Base-by-base conservation (phyloP, 164 flowering plant species). In the Houttuynia cordata region DNA sequence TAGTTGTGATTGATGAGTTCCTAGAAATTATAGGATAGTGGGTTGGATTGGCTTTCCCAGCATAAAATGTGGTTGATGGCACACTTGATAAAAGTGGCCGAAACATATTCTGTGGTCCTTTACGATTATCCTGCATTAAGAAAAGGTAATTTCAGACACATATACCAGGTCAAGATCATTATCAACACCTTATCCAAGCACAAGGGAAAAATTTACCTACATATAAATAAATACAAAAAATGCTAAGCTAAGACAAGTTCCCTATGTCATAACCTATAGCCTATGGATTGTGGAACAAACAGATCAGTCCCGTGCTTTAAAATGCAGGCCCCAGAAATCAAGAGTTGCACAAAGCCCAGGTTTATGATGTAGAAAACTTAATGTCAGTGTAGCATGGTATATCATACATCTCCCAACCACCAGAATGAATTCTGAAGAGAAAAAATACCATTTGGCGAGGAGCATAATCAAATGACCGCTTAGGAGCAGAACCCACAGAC, bases 31-130 rank as follows among this genome's bases (percentile, higher is more conserved):
- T 47, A 39, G 85, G 59, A 63, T 75, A 84, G 67, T 86, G 79
- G 15, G 79, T 63, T 64, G 86, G 62, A 70, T 67, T 80, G 61
- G 80, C 67, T 63, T 90, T 85, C 61, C 96, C 93, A 67, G 58
- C 78, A 75, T 80, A 85, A 61, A 94, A 84, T 13, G 95, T 77
- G 56, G 93, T 72, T 65, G 85, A 82, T 19, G 99, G 99, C 23
- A 86, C 95, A 83, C 99, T 94, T 39, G 96, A 86, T 59, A 90
- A 71, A 53, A 94, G 91, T 58, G 99, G 99, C 74, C 97, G 83
- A 79, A 90, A 94, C 99, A 86, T 93, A 69, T 79, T 88, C 63
- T 79, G 99, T 57, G 94, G 93, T 66, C 75, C 73, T 76, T 81
- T 88, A 60, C 89, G 77, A 22, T 79, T 76, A 68, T 93, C 97